Base-by-base conservation (phyloP, 306 rosid genomes). In the Trifolium dubium region DNA sequence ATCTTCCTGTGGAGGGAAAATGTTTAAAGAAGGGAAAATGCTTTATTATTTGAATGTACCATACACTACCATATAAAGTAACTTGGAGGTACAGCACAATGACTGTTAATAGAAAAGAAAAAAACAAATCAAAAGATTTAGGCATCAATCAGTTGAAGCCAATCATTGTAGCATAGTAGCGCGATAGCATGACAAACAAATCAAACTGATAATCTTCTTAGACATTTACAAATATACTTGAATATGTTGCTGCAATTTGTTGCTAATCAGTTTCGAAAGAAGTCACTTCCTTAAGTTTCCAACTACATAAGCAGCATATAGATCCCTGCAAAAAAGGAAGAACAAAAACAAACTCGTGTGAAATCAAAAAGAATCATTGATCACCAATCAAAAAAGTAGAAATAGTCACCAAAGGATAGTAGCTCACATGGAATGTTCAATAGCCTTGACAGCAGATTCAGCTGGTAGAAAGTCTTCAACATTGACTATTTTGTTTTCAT, bases 391-490 rank as follows among this genome's bases (percentile, higher is more conserved):
- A 32, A 70, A 70, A 76, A 40, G 34, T 19, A 46, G 40, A 77
- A 58, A 19, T 12, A 43, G 64, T 47, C 39, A 41, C 67, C 23
- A 49, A 50, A 77, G 80, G 75, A 46, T 28, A 73, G 71, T 63
- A 59, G 73, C 98, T 85, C 66, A 94, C 99, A 92, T 90, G 77
- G 99, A 90, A 79, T 88, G 84, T 65, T 85, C 81, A 65, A 90
- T 87, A 77, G 99, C 99, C 8, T 87, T 82, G 35, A 81, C 6
- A 65, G 99, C 97, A 79, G 90, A 66, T 71, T 90, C 92, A 60
- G 93, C 84, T 13, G 97, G 99, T 76, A 94, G 85, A 69, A 94
- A 94, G 85, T 92, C 99, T 71, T 94, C 98, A 64, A 94, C 99
- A 54, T 77, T 94, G n/a, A 92, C 99, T 69, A 77, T 83, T 86